Evolutionary conservation across 1,284 basidiomycete genomes (phyloP).

Genomic region (Rhodotorula glutinis): DNA sequence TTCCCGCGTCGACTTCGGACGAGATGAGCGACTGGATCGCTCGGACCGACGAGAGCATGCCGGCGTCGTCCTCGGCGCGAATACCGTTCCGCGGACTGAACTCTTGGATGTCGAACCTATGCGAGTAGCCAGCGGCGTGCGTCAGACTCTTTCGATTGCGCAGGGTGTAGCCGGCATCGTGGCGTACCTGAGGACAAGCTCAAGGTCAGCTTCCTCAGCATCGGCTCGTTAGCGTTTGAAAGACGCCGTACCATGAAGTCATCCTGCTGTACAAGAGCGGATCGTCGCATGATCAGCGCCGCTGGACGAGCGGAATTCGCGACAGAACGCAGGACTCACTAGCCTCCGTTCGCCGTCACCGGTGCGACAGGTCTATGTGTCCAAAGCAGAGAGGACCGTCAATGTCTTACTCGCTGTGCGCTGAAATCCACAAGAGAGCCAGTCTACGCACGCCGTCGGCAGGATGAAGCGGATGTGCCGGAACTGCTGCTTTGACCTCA

Average conservation of each 20-base stretch:
- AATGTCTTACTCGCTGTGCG: no score
- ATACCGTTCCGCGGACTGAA: constrained; percentile 53
- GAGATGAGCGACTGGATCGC: constrained; percentile 67
- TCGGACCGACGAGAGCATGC: constrained; percentile 64
- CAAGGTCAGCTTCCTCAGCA: no score
- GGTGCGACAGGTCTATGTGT: constrained; percentile 52
- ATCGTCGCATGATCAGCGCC: background rate
- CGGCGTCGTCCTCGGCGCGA: constrained; percentile 62
- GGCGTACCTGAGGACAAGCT: no score
- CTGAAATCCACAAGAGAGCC: background rate
- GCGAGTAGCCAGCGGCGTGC: background rate
- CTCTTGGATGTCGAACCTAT: constrained; percentile 69
- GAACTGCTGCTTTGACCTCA: constrained; percentile 21
- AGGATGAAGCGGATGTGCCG: constrained; percentile 55
- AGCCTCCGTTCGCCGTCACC: constrained; percentile 62
- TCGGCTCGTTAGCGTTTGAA: no score
- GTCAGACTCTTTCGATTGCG: no score
- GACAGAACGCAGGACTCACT: background rate
- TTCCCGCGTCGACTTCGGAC: constrained; percentile 68
- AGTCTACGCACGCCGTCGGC: constrained; percentile 66
- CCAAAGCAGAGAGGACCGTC: no score
- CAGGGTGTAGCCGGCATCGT: no score
- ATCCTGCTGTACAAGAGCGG: constrained; percentile 48
- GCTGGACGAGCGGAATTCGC: background rate
- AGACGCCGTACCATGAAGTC: constrained; percentile 61